phyloP scores from a whole-genome alignment of 139 green algal genomes.

The Parachlorella kessleri region DNA sequence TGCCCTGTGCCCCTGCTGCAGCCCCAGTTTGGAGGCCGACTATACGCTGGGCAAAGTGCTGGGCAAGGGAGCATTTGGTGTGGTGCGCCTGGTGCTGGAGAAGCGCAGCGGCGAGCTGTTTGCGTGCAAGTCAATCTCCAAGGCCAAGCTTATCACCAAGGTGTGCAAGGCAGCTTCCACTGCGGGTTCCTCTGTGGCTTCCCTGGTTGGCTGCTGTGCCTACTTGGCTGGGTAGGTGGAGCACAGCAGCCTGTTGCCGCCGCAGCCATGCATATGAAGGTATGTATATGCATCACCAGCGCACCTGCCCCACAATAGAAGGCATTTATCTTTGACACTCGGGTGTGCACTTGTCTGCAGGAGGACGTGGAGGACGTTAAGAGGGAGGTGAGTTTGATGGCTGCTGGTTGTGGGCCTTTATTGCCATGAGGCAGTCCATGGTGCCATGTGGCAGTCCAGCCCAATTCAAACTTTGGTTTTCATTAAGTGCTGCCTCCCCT shows the following conservation, averaged over 20 bases:
- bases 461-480: too few species aligned
- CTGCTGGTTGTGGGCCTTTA: too few species aligned
- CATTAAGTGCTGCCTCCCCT: not conserved
- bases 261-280: too few species aligned
- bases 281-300: too few species aligned
- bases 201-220: too few species aligned
- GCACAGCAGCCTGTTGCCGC: too few species aligned
- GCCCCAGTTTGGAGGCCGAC: constrained; percentile 22
- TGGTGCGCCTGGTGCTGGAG: constrained; percentile 37
- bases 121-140: constrained; percentile 95
- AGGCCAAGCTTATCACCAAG: constrained; percentile 82
- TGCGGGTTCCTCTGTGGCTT: not conserved
- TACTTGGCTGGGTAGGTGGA: too few species aligned
- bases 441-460: too few species aligned
- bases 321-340: too few species aligned
- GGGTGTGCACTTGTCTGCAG: not conserved
- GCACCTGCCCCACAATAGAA: too few species aligned
- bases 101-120: constrained; percentile 56
- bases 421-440: too few species aligned
- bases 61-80: constrained; percentile 53
- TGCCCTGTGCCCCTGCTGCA: not conserved
- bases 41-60: constrained; percentile 18
- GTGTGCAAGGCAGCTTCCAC: not conserved
- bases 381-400: constrained; percentile 84
- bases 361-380: constrained; percentile 95